phyloP scores from a whole-genome alignment of 192 early-diverging fungal genomes.

The Linnemannia elongata region DNA sequence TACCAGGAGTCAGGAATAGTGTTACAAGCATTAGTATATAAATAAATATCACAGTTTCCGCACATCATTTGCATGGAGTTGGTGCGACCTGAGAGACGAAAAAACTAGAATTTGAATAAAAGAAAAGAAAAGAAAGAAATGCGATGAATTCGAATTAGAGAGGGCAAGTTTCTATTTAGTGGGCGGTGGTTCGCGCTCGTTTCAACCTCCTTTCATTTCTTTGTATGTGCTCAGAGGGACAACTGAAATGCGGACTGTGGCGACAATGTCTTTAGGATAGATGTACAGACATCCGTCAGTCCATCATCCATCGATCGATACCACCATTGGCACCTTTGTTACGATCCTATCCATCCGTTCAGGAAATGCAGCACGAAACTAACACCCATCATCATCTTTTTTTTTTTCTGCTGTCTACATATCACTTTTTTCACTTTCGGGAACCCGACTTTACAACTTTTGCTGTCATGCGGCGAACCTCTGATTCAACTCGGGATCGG shows the following conservation, averaged over 20 bases:
- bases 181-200: slow-evolving; percentile 1
- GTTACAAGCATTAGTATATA: too few species aligned
- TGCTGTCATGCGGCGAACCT: slow-evolving; percentile 15
- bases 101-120: neutral
- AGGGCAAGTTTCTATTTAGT: neutral
- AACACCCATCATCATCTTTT: neutral
- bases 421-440: neutral
- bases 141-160: neutral
- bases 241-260: neutral
- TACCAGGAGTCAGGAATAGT: too few species aligned
- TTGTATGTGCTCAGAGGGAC: slow-evolving; percentile 1
- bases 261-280: neutral
- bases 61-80: neutral
- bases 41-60: too few species aligned
- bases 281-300: neutral
- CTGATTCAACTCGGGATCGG: slow-evolving; percentile 16
- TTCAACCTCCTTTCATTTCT: slow-evolving; percentile 13
- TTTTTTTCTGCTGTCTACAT: slow-evolving; percentile 3
- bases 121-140: neutral
- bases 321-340: neutral
- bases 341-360: slow-evolving; percentile 34
- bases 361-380: neutral
- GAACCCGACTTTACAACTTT: slow-evolving; percentile 3
- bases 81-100: neutral
- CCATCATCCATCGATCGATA: slow-evolving; percentile 41